phyloP scores from a whole-genome alignment of 2,329 filamentous ascomycete genomes.

The Colletotrichum sp. region DNA sequence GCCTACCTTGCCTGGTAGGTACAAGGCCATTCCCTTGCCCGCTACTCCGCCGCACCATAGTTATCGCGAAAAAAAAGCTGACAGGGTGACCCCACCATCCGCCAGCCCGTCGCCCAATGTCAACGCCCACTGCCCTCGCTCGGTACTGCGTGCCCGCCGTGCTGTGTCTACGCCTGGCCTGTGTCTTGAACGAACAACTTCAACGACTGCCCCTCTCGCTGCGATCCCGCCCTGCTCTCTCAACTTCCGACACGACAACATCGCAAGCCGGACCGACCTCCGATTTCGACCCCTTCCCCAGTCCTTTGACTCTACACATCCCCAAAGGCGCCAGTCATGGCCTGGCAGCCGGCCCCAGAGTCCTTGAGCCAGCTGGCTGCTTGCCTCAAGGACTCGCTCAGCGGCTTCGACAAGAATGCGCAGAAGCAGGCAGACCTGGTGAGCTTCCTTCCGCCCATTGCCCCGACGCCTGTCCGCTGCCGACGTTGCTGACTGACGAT shows the following conservation, averaged over 20 bases:
- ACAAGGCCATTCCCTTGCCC: not conserved
- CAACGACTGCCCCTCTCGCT: constrained; percentile 20
- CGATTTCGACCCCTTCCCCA: constrained; percentile 11
- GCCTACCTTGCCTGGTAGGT: not conserved
- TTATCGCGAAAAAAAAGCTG: constrained; percentile 25
- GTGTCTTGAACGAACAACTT: constrained; percentile 7
- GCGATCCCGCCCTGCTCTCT: not conserved
- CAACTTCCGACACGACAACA: not conserved
- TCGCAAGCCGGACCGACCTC: not conserved
- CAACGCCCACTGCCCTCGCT: constrained; percentile 5
- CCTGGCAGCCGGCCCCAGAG: constrained; percentile 90
- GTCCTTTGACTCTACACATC: constrained; percentile 10
- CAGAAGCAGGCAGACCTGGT: constrained; percentile 92
- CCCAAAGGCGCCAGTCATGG: constrained; percentile 62
- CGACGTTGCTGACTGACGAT: constrained; percentile 24
- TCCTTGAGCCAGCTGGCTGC: constrained; percentile 87
- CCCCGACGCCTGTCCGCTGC: not conserved
- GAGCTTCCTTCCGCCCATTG: constrained; percentile 37
- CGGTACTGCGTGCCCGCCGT: not conserved
- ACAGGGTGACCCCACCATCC: constrained; percentile 23
- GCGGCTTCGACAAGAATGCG: constrained; percentile 76
- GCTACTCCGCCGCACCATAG: constrained; percentile 21
- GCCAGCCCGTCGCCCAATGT: constrained; percentile 11
- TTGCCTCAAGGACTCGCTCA: constrained; percentile 91
- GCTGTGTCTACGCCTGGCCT: not conserved